Percentiles rank a stretch among this genome's conserved stretches.
These are phyloP conservation scores for Mesostigma viride DNA, from an alignment of 139 green algal genomes.

Conservation along the genomic window DNA sequence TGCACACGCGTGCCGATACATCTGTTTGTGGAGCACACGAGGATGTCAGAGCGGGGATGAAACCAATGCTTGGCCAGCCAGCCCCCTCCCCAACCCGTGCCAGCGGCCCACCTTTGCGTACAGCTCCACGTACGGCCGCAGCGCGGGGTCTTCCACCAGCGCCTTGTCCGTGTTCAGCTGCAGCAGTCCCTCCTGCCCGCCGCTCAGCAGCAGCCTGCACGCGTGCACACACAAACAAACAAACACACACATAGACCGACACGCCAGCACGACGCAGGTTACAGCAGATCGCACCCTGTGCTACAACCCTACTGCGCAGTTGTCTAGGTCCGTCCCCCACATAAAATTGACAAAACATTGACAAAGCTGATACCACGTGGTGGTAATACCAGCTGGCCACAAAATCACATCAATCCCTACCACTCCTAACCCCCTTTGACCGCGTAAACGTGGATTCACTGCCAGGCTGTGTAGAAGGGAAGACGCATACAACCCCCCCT, in stretches of 20 bases:
- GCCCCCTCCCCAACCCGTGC: not conserved
- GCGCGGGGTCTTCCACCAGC: constrained; percentile 31
- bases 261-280: not conserved
- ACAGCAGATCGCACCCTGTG: not conserved
- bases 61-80: not conserved
- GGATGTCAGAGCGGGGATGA: no score
- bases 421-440: no score
- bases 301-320: no score
- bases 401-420: no score
- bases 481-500: no score
- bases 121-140: constrained; percentile 31
- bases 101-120: constrained; percentile 31
- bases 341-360: no score
- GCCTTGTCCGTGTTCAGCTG: constrained; percentile 39
- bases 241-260: not conserved
- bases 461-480: no score
- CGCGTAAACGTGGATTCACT: no score
- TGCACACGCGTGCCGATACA: not conserved
- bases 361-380: no score
- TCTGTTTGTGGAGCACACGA: not conserved
- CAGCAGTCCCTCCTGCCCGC: constrained; percentile 27
- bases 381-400: no score
- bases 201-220: constrained; percentile 23
- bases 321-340: no score
- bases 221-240: constrained; percentile 2